Evolutionary conservation across 1,284 basidiomycete species (phyloP).

Genomic region (Coniophora puteana): DNA sequence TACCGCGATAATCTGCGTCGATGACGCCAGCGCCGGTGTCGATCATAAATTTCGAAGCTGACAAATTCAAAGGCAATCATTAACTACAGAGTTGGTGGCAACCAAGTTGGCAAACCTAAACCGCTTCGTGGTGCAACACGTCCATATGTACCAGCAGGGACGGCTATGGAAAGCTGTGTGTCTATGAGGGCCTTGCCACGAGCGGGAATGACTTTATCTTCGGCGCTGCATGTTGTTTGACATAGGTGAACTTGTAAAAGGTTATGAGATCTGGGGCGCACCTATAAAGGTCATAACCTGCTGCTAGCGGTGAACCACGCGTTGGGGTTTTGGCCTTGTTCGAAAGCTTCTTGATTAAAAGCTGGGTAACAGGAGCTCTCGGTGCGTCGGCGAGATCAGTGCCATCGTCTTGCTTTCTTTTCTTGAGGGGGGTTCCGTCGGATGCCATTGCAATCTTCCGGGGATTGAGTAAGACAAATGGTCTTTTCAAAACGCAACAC

Average conservation of each 20-base stretch:
- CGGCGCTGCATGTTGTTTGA: constrained; percentile 51
- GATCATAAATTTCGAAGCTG: constrained; percentile 96
- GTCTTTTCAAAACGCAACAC: background rate
- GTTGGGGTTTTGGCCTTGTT: constrained; percentile 84
- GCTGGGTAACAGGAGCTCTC: constrained; percentile 41
- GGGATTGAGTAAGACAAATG: constrained; percentile 1
- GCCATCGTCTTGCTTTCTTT: constrained; percentile 43
- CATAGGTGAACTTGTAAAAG: constrained; percentile 1
- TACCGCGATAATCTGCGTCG: constrained; percentile 93
- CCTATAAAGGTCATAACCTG: constrained; percentile 95
- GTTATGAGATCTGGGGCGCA: constrained; percentile 27
- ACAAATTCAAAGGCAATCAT: constrained; percentile 1
- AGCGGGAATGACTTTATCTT: constrained; percentile 75
- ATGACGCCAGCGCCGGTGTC: constrained; percentile 96
- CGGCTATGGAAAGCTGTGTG: constrained; percentile 89
- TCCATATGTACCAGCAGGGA: constrained; percentile 92
- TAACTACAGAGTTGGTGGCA: constrained; percentile 1
- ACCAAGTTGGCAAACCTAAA: constrained; percentile 62
- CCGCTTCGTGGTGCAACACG: constrained; percentile 94
- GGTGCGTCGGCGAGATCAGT: constrained; percentile 22
- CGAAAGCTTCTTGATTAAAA: constrained; percentile 85
- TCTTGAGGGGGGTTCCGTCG: constrained; percentile 44
- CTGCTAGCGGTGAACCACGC: constrained; percentile 81
- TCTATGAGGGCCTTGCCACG: constrained; percentile 87
- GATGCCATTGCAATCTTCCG: too few relatives aligned